These are phyloP conservation scores for Ustanciosporium gigantosporum DNA, from an alignment of 1,284 basidiomycete species.

Conservation along the genomic window DNA sequence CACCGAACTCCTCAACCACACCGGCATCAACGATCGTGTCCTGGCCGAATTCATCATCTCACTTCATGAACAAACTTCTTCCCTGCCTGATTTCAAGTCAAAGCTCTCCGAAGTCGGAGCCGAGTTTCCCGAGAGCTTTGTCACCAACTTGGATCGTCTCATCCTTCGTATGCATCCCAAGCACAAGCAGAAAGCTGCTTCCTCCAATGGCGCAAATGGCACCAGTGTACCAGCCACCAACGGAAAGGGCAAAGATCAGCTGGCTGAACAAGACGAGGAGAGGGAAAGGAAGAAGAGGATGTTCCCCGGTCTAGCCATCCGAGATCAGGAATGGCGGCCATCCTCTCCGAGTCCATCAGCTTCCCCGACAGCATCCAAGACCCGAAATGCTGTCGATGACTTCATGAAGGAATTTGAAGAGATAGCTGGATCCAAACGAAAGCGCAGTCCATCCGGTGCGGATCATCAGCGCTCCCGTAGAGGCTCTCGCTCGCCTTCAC, in stretches of 20 bases:
- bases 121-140: constrained; percentile 83
- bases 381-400: constrained; percentile 76
- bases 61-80: constrained; percentile 82
- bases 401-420: constrained; percentile 78
- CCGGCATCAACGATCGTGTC: constrained; percentile 75
- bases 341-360: constrained; percentile 53
- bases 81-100: constrained; percentile 76
- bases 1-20: constrained; percentile 65
- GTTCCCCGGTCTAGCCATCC: constrained; percentile 87
- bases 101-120: constrained; percentile 81
- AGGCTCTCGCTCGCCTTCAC: not conserved
- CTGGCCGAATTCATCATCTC: constrained; percentile 93
- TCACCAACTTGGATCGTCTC: constrained; percentile 89
- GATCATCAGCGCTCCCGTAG: constrained; percentile 48
- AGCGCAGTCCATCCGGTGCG: not conserved
- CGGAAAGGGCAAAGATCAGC: constrained; percentile 62
- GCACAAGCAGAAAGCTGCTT: constrained; percentile 64
- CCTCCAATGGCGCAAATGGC: constrained; percentile 57
- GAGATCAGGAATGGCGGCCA: constrained; percentile 69
- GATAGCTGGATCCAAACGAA: constrained; percentile 62
- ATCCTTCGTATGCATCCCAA: constrained; percentile 94
- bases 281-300: constrained; percentile 77
- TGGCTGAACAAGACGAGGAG: constrained; percentile 64
- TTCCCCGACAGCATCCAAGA: constrained; percentile 19
- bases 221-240: constrained; percentile 56